Evolutionary conservation across 306 rosid genomes (phyloP).

Genomic region (Medicago truncatula): MtrunA17r5.0-ANR NC_053049.1:33270501-33271000

Average conservation of each 20-base stretch:
- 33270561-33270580: slow-evolving; percentile 79
- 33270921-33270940: slow-evolving; percentile 98
- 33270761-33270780: slow-evolving; percentile 75
- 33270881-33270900: slow-evolving; percentile 79
- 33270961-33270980: slow-evolving; percentile 25
- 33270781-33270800: slow-evolving; percentile 78
- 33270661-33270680: slow-evolving; percentile 64
- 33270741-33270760: slow-evolving; percentile 42
- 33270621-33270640: slow-evolving; percentile 62
- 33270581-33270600: slow-evolving; percentile 59
- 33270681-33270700: slow-evolving; percentile 68
- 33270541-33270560: slow-evolving; percentile 68
- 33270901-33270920: slow-evolving; percentile 80
- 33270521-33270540: slow-evolving; percentile 71
- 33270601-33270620: slow-evolving; percentile 58
- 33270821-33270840: slow-evolving; percentile 90
- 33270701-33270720: slow-evolving; percentile 8
- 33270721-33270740: slow-evolving; percentile 2
- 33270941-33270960: slow-evolving; percentile 93
- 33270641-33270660: slow-evolving; percentile 70
- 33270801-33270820: slow-evolving; percentile 96
- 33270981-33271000: slow-evolving; percentile 17
- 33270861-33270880: slow-evolving; percentile 90
- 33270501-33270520: slow-evolving; percentile 25
- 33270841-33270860: slow-evolving; percentile 87